Base-by-base conservation (phyloP, 768 basidiomycete genomes). In the Suillus discolor region DNA sequence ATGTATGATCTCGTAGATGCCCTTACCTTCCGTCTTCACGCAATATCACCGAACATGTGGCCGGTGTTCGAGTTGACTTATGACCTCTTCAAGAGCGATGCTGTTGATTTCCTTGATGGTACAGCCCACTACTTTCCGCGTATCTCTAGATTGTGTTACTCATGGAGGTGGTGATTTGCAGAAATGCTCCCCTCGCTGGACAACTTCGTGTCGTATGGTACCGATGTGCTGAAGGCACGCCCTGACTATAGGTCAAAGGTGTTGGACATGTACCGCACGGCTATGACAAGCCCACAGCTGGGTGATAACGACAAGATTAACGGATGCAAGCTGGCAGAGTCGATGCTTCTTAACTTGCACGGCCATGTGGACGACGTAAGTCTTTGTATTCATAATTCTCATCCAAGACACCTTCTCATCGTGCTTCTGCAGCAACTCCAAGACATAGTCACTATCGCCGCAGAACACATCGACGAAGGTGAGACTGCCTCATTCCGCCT, bases 131-230 rank as follows among this genome's bases (percentile, higher is more conserved):
- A 13, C 34, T 34, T 59, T 25, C 31, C 5, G 9, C 18, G 20
- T 3, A 34, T 18, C 11, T 63, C 25, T 13, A 7, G 61, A 34
- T 42, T 38, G 11, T 20, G 41, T 53, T 39, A 16, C 65, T 66
- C 28, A 63, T 41, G 12, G 8, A 38, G 23, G 9, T 57, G 54
- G 5, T 18, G 20, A n/a, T 49, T n/a, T 49, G 16, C 45, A 89
- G 94, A 96, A 74, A 96, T 95, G 92, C 83, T 94, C 31, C 92
- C 93, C 13, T 88, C 90, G 6, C 77, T 97, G 64, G 92, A 94
- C 80, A 96, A 96, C 82, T 93, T 94, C 73, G 82, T 97, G 62
- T 92, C 92, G 16, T 95, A 87, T 72, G 94, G 94, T 18, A 81
- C 85, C 31, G 91, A 94, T 16, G 79, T 87, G 18, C 89, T 96